Percentiles rank a stretch among this genome's conserved stretches.
Evolutionary conservation across 805 yeast genomes (phyloP).

Genomic region (Saccharomycopsis amapae): DNA sequence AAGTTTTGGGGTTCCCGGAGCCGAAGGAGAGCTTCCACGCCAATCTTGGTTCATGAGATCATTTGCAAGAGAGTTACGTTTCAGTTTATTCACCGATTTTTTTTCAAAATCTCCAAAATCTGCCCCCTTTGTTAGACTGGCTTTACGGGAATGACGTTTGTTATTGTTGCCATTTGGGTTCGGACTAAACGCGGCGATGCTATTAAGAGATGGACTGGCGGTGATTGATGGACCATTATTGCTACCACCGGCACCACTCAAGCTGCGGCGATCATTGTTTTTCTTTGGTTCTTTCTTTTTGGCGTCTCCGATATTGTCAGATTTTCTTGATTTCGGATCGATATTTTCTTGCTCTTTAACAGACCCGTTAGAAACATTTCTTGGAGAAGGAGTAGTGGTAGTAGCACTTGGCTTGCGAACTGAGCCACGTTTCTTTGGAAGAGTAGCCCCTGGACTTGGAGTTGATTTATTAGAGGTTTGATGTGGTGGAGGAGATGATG

Average conservation of each 20-base stretch:
- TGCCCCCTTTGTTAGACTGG: conserved; percentile 9
- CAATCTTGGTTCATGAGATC: conserved; percentile 7
- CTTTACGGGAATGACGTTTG: conserved; percentile 13
- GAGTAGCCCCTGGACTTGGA: not conserved
- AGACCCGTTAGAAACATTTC: conserved; percentile 6
- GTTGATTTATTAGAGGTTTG: not conserved
- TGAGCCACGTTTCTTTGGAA: not conserved
- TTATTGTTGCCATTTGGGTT: not conserved
- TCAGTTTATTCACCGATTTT: conserved; percentile 1
- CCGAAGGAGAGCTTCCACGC: not conserved
- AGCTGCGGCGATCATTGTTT: not conserved
- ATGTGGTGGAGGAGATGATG: not conserved
- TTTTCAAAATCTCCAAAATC: conserved; percentile 21
- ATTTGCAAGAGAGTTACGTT: conserved; percentile 2
- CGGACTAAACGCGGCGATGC: not conserved
- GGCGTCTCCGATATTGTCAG: conserved; percentile 10
- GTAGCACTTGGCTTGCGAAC: not conserved
- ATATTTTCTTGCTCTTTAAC: conserved; percentile 11
- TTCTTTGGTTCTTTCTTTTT: conserved; percentile 1
- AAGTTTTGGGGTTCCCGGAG: not conserved
- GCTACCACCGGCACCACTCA: too few species aligned
- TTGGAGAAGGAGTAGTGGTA: not conserved
- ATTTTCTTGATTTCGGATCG: conserved; percentile 10
- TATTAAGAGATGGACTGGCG: too few species aligned
- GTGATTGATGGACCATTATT: not conserved